Base-by-base conservation (phyloP, 73 alveolate species). In the Tetrahymena thermophila region DNA sequence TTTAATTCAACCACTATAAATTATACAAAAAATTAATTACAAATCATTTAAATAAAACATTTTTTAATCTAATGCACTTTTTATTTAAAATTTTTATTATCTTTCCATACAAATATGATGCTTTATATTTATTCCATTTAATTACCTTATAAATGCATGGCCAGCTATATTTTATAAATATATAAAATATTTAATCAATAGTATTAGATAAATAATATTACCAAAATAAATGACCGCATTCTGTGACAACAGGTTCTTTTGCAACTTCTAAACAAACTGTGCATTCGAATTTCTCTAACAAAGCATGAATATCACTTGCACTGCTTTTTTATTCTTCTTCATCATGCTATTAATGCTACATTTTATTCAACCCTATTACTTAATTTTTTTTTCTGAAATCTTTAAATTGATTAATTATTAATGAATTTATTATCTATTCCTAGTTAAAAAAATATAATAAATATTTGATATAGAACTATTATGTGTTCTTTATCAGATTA, bases 141-240 rank as follows among this genome's bases (percentile, higher is more conserved):
- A 31, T 21, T 95, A 95, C 97, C 95, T 96, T 97, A 94, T 96
- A 97, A 23, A 98, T 96, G 93, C 99, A 98, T 19, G 97, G 97
- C 99, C 99, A 98, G 96, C 99, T 71, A 28, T 19, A 28, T 71
- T 71, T 56, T 28, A 9, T n/a, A 25, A 71, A 25, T 25, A 71
- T 28, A 23, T 25, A n/a, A 2, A 23, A 23, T 10, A 8, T 0
- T 71, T 19, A n/a, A 71, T 1, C 13, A 13, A 4, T n/a, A 5
- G n/a, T 25, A 25, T 71, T 71, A 25, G 11, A 28, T 31, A 28
- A 71, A 71, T 71, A 28, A 31, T 17, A 94, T 94, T 71, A 94
- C 96, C 96, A 98, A 96, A 85, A 98, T 94, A 98, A 96, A 97
- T 98, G 99, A 14, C 99, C 99, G 96, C 99, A 98, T 71, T 95